Conservation (phyloP, 2,329 filamentous ascomycete genomes). For the Penicillium nordicum region DNA sequence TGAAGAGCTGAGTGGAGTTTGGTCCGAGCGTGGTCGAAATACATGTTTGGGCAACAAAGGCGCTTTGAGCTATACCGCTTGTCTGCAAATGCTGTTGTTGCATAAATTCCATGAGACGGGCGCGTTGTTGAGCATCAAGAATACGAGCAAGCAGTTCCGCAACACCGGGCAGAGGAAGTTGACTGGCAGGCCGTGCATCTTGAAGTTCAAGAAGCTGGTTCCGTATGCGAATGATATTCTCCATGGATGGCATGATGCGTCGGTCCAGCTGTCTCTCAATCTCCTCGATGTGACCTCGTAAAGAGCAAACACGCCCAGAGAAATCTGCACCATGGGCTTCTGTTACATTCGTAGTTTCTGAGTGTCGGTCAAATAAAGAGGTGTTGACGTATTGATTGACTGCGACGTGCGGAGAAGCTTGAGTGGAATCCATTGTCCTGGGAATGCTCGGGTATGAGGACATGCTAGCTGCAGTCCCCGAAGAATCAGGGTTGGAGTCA, state of each 20-base stretch:
- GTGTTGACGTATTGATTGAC: neutral
- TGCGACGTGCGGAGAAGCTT: neutral
- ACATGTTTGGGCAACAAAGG: neutral
- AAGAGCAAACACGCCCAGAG: neutral
- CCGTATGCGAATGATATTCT: constrained; percentile 30
- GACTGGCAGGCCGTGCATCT: constrained; percentile 31
- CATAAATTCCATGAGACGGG: neutral
- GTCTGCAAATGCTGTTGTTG: neutral
- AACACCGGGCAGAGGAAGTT: constrained; percentile 22
- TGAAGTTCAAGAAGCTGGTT: constrained; percentile 32
- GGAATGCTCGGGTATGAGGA: neutral
- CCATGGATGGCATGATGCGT: constrained; percentile 29
- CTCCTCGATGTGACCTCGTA: constrained; percentile 24
- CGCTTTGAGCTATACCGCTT: neutral
- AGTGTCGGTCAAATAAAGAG: neutral
- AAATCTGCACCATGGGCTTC: neutral
- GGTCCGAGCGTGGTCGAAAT: neutral
- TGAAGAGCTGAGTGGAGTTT: neutral
- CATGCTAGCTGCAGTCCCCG: neutral
- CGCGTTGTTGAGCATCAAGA: neutral
- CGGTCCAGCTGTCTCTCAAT: constrained; percentile 30
- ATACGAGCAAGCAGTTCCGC: constrained; percentile 19
- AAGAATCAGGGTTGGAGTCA: neutral
- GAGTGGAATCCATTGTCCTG: neutral
- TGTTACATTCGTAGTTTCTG: neutral